Percentiles rank a stretch among this genome's conserved stretches.
These are phyloP conservation scores for Chaetomium tenue DNA, from an alignment of 495 filamentous ascomycete species.

Conservation along the genomic window DNA sequence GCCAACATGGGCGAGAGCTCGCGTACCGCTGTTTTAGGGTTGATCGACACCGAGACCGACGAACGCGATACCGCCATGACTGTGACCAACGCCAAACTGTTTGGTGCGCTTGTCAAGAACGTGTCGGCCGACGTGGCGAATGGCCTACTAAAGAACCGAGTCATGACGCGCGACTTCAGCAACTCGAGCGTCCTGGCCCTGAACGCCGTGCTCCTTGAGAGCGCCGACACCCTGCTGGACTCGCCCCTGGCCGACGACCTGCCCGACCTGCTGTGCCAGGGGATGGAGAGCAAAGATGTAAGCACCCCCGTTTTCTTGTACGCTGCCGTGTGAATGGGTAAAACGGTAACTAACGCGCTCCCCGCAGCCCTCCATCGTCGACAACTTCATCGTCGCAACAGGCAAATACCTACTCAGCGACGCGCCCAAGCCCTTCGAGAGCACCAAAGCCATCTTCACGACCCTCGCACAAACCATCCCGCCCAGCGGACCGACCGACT, in stretches of 20 bases:
- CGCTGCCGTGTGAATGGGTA: neutral
- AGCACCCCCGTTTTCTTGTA: conserved; percentile 24
- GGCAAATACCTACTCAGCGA: conserved; percentile 86
- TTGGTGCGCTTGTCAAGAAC: conserved; percentile 84
- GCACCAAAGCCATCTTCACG: conserved; percentile 74
- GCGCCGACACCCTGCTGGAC: conserved; percentile 63
- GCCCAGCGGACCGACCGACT: conserved; percentile 74
- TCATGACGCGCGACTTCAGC: conserved; percentile 68
- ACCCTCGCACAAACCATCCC: conserved; percentile 69
- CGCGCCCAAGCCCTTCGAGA: conserved; percentile 60
- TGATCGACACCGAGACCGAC: conserved; percentile 82
- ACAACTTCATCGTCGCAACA: conserved; percentile 89
- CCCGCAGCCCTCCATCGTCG: conserved; percentile 69
- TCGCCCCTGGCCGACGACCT: conserved; percentile 66
- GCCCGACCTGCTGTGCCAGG: conserved; percentile 71
- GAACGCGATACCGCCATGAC: conserved; percentile 71
- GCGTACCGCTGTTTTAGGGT: conserved; percentile 69
- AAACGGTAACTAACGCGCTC: conserved; percentile 12
- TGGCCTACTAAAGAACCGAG: conserved; percentile 74
- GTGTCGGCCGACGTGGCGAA: conserved; percentile 64
- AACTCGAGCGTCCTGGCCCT: conserved; percentile 70
- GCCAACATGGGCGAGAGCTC: conserved; percentile 90
- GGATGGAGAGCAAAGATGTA: conserved; percentile 73
- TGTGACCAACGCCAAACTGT: conserved; percentile 83
- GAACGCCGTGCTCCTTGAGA: conserved; percentile 82